Evolutionary conservation across 2,329 filamentous ascomycete genomes (phyloP).

Genomic region (Remersonia thermophila): DNA sequence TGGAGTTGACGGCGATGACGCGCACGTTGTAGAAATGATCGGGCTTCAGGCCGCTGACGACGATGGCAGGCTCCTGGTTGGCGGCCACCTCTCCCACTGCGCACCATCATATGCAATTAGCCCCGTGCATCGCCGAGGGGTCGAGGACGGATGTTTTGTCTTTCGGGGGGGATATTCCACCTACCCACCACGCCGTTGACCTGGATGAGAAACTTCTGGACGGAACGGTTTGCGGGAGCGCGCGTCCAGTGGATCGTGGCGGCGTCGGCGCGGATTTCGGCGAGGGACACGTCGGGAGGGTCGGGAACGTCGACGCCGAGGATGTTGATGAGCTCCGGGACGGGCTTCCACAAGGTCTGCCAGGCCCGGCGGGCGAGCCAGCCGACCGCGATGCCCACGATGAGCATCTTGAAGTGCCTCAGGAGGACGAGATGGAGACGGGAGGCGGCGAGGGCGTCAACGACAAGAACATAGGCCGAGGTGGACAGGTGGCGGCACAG

Average conservation of each 20-base stretch:
- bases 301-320: constrained; percentile 90
- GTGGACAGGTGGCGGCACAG: constrained; percentile 25
- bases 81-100: constrained; percentile 71
- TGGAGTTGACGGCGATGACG: constrained; percentile 79
- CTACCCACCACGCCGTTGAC: constrained; percentile 85
- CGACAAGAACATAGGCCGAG: constrained; percentile 23
- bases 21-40: constrained; percentile 87
- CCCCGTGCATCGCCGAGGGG: no score
- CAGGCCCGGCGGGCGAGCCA: constrained; percentile 71
- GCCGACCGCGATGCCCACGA: constrained; percentile 39
- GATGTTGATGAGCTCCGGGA: constrained; percentile 79
- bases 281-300: constrained; percentile 77
- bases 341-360: constrained; percentile 80
- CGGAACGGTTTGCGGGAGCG: constrained; percentile 50
- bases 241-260: constrained; percentile 86
- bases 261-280: constrained; percentile 76
- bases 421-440: constrained; percentile 35
- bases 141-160: constrained; percentile 9
- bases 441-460: constrained; percentile 27
- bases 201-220: constrained; percentile 81
- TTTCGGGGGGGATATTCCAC: constrained; percentile 20
- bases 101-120: no score
- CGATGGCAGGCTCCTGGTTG: constrained; percentile 73
- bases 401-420: constrained; percentile 41
- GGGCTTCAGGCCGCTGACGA: constrained; percentile 75